These are phyloP conservation scores for Vaccinium macrocarpon DNA, from an alignment of 148 eudicot species.

Conservation along the genomic window DNA sequence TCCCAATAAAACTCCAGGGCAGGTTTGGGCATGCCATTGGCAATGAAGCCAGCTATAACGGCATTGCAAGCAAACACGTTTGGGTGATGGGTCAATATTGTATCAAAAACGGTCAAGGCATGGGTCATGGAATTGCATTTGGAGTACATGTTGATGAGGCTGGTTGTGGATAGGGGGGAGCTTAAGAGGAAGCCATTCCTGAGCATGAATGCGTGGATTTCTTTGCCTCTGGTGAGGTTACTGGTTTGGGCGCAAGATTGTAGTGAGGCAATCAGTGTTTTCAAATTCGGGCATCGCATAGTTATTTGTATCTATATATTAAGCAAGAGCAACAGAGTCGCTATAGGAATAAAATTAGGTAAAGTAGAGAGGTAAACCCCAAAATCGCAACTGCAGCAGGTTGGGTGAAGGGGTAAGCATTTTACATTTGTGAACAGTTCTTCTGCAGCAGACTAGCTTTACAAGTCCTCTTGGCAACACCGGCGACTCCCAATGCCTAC, in stretches of 20 bases:
- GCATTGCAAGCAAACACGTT: slow-evolving; percentile 60
- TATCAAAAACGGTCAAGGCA: slow-evolving; percentile 43
- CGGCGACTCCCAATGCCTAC: too few relatives aligned
- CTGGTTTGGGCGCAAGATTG: slow-evolving; percentile 47
- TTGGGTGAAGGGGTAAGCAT: too few relatives aligned
- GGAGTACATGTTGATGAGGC: slow-evolving; percentile 77
- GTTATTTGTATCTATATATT: background rate
- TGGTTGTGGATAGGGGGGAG: slow-evolving; percentile 56
- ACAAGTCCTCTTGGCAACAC: too few relatives aligned
- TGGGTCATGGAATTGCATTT: slow-evolving; percentile 47
- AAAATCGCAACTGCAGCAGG: too few relatives aligned
- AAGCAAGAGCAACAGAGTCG: too few relatives aligned
- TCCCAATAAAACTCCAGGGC: slow-evolving; percentile 37
- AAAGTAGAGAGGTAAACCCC: too few relatives aligned
- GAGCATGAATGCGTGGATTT: slow-evolving; percentile 57
- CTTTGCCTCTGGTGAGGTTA: slow-evolving; percentile 41
- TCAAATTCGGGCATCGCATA: slow-evolving; percentile 13
- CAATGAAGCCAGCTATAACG: slow-evolving; percentile 50
- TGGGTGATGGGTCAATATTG: slow-evolving; percentile 23
- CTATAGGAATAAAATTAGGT: too few relatives aligned
- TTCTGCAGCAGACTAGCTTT: too few relatives aligned
- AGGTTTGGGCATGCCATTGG: slow-evolving; percentile 29
- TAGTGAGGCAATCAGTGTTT: slow-evolving; percentile 31
- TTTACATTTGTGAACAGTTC: too few relatives aligned
- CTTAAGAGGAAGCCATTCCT: slow-evolving; percentile 27